Base-by-base conservation (phyloP, 495 filamentous ascomycete genomes). In the Thermothielavioides terrestris region DNA sequence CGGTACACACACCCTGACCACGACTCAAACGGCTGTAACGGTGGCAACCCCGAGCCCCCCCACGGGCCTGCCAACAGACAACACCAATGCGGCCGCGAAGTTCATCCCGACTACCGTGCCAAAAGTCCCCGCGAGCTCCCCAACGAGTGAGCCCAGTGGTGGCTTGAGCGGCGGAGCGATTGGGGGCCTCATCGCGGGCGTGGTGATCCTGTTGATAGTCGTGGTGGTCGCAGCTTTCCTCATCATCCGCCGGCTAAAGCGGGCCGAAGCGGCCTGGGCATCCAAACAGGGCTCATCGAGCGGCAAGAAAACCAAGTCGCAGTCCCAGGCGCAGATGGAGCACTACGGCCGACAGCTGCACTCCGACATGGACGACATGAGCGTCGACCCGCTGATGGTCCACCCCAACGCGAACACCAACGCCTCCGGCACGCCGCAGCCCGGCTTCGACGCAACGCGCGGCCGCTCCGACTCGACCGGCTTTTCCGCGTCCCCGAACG, bases 151-250 rank as follows among this genome's bases (percentile, higher is more conserved):
- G 3, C 17, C 26, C 18, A 32, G 43, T n/a, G 45, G 46, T 6
- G 61, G 61, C 5, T 66, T 76, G 28, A 66, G 62, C 11, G 40
- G 42, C 1, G 55, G 55, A 0, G 62, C 67, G 9, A 46, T 76
- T 0, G 72, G 68, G 2, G 72, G 72, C 6, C 74, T 76, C 44
- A 58, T 73, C n/a, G 65, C 61, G 31, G 72, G 69, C 10, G 69
- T 60, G 5, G 56, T 72, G n/a, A 60, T 56, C 7, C 31, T 74
- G 0, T 47, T 74, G 0, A n/a, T 69, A 8, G 50, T 65, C 30
- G 62, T 74, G 12, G 12, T 74, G 17, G 46, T 48, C 11, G 64
- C 66, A 14, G 61, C 70, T 0, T 62, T 47, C 48, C 38, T 76
- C 20, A 61, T 75, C 42, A 55, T 73, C 41, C 58, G 64, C 7